Conservation (phyloP, 1,284 basidiomycete species). For the Neolentinus lepideus region DNA sequence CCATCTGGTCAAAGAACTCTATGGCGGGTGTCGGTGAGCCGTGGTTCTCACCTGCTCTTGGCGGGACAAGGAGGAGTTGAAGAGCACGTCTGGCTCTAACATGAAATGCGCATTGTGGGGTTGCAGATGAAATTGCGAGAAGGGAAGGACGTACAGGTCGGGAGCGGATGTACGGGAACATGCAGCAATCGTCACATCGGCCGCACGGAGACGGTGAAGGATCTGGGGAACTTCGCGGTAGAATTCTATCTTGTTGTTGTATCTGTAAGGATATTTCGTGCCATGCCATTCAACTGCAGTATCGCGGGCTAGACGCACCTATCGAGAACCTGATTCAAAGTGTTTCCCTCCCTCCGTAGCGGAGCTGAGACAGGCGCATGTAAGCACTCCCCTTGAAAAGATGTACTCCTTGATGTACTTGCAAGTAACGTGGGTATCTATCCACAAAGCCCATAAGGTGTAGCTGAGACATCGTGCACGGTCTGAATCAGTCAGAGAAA, state of each 20-base stretch:
- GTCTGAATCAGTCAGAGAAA: neutral
- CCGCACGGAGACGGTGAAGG: slow-evolving; percentile 50
- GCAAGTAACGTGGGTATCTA: slow-evolving; percentile 65
- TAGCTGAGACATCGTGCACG: slow-evolving; percentile 38
- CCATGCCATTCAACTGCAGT: slow-evolving; percentile 1
- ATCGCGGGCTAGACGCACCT: slow-evolving; percentile 27
- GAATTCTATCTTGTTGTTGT: slow-evolving; percentile 54
- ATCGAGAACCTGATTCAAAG: slow-evolving; percentile 57
- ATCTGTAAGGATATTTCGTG: slow-evolving; percentile 26
- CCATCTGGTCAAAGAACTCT: slow-evolving; percentile 71
- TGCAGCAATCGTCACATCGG: slow-evolving; percentile 59
- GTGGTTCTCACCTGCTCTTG: slow-evolving; percentile 28
- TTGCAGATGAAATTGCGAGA: too few relatives aligned
- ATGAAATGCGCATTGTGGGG: too few relatives aligned
- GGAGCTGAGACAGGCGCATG: slow-evolving; percentile 36
- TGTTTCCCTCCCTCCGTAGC: slow-evolving; percentile 47
- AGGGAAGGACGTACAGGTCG: slow-evolving; percentile 46
- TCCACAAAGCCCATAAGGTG: slow-evolving; percentile 82
- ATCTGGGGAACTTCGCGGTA: slow-evolving; percentile 77
- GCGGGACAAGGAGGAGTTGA: slow-evolving; percentile 58
- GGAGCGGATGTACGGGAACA: slow-evolving; percentile 73
- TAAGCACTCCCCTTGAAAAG: slow-evolving; percentile 15
- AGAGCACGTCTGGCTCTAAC: slow-evolving; percentile 67
- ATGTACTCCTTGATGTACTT: slow-evolving; percentile 5
- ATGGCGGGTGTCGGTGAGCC: slow-evolving; percentile 43